Base-by-base conservation (phyloP, 2,329 filamentous ascomycete genomes). In the Ramularia collo-cygni region DNA sequence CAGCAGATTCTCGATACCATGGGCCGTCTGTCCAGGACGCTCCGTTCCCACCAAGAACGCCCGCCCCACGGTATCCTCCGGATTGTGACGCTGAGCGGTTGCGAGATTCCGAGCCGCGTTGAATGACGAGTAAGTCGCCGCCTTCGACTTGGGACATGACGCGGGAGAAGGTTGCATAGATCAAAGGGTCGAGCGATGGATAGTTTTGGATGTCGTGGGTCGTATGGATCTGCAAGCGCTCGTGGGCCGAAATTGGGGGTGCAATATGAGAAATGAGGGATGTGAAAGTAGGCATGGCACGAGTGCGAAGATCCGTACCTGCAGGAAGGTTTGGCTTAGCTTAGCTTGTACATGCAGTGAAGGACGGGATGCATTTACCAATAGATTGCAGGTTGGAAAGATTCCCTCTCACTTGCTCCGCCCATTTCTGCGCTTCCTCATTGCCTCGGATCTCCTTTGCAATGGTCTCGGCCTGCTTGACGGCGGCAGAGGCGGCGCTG, bases 61-160 rank as follows among this genome's bases (percentile, higher is more conserved):
- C 48, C 19, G 52, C 48, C 8, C 79, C 76, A 17, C 69, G 66
- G 54, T 74, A 75, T 28, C 73, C 73, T 34, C 52, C 46, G 43
- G 71, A 72, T 34, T 83, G 72, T 2, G 79, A 78, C 29, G 75
- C 74, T 28, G 47, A 48, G 15, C 58, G 80, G 19, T 78, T 79
- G 33, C 81, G 77, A 35, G 81, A 85, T 65, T 96, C 92, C 46
- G 87, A 84, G 14, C 92, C 92, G 27, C 89, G 85, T 66, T 98
- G 92, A 45, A 96, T 80, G 40, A 98, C 92, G 38, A 96, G 75
- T 13, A 98, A 74, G 57, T 96, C 92, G 40, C 92, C 92, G 50
- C 92, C 92, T 66, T 98, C 92, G 32, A 98, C 92, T 67, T 98
- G 92, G n/a, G 88, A 78, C 92, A 98, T 98, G 57, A 98, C 89